Percentiles rank a stretch among this genome's conserved stretches.
phyloP scores from a whole-genome alignment of 2,329 filamentous ascomycete species.

The Alternaria sp. region DNA sequence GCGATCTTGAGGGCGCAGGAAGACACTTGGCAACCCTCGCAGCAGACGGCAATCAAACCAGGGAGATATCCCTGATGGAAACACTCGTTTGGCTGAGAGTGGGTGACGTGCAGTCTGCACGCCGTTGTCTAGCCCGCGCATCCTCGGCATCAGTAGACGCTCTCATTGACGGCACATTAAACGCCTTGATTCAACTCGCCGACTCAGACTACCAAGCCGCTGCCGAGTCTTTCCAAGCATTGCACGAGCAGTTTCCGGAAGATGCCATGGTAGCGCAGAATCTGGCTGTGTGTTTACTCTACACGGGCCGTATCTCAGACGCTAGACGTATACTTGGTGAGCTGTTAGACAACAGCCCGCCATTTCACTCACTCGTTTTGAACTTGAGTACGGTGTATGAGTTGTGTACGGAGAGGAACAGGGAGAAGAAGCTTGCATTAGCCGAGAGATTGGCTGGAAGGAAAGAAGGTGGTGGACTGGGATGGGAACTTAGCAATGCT shows the following conservation, averaged over 20 bases:
- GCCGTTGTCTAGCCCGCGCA: slow-evolving; percentile 58
- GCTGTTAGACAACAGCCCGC: slow-evolving; percentile 65
- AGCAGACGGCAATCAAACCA: slow-evolving; percentile 14
- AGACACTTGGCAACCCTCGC: slow-evolving; percentile 72
- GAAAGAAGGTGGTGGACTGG: slow-evolving; percentile 61
- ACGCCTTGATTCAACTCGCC: slow-evolving; percentile 78
- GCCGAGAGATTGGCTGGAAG: slow-evolving; percentile 73
- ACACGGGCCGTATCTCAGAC: slow-evolving; percentile 73
- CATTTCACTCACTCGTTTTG: slow-evolving; percentile 82
- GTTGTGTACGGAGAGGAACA: slow-evolving; percentile 80
- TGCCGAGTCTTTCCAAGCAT: slow-evolving; percentile 65
- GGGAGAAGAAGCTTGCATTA: slow-evolving; percentile 73
- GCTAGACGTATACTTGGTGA: slow-evolving; percentile 72
- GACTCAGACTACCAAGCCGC: slow-evolving; percentile 76
- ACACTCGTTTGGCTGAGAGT: slow-evolving; percentile 78
- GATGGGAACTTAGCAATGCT: slow-evolving; percentile 74
- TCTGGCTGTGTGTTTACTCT: slow-evolving; percentile 82
- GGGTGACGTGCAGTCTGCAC: slow-evolving; percentile 76
- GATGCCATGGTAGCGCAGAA: slow-evolving; percentile 83
- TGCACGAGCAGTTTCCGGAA: slow-evolving; percentile 58
- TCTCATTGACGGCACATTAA: slow-evolving; percentile 58
- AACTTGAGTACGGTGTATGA: slow-evolving; percentile 93
- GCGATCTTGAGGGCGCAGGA: slow-evolving; percentile 81
- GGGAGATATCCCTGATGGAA: slow-evolving; percentile 53
- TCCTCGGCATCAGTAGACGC: slow-evolving; percentile 35